Evolutionary conservation across 2,329 filamentous ascomycete species (phyloP).

Genomic region (Ophiognomonia clavigignenti-juglandacearum): DNA sequence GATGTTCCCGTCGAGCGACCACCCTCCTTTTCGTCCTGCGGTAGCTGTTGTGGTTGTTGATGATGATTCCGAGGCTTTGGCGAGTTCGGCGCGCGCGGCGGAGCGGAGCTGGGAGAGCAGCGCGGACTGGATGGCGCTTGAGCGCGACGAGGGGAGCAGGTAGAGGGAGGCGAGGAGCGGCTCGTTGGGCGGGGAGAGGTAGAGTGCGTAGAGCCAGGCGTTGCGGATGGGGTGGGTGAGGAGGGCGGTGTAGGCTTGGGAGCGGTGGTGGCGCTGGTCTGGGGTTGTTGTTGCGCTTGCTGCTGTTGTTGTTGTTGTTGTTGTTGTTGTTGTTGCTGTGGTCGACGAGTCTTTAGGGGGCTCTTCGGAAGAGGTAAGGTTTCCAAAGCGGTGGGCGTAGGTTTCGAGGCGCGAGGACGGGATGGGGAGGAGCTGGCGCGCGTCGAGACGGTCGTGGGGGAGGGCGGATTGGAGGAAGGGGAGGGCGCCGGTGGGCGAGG

Average conservation of each 20-base stretch:
- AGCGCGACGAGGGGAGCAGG: slow-evolving; percentile 57
- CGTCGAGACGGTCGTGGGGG: slow-evolving; percentile 19
- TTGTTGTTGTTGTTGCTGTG: slow-evolving; percentile 20
- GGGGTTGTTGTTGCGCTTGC: slow-evolving; percentile 40
- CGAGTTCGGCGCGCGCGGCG: slow-evolving; percentile 71
- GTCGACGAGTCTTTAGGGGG: slow-evolving; percentile 8
- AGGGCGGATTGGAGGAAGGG: slow-evolving; percentile 71
- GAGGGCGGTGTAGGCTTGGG: slow-evolving; percentile 74
- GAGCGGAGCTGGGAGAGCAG: slow-evolving; percentile 62
- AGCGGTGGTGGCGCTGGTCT: slow-evolving; percentile 38
- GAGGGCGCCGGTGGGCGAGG: slow-evolving; percentile 80
- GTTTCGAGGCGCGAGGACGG: slow-evolving; percentile 13
- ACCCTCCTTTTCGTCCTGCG: not conserved
- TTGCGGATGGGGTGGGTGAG: slow-evolving; percentile 73
- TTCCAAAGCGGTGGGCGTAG: slow-evolving; percentile 12
- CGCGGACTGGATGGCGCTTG: slow-evolving; percentile 56
- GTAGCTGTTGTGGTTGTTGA: slow-evolving; percentile 3
- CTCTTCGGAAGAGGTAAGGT: not conserved
- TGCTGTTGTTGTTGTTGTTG: slow-evolving; percentile 21
- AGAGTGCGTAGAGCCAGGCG: slow-evolving; percentile 85
- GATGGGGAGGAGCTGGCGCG: slow-evolving; percentile 30
- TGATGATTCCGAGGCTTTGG: slow-evolving; percentile 48
- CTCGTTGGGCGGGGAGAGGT: slow-evolving; percentile 67
- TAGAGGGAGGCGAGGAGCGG: slow-evolving; percentile 68
- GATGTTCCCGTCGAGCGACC: slow-evolving; percentile 10